Conservation (phyloP, 1,139 yeast genomes). For the Saccharomyces hybrid region DNA sequence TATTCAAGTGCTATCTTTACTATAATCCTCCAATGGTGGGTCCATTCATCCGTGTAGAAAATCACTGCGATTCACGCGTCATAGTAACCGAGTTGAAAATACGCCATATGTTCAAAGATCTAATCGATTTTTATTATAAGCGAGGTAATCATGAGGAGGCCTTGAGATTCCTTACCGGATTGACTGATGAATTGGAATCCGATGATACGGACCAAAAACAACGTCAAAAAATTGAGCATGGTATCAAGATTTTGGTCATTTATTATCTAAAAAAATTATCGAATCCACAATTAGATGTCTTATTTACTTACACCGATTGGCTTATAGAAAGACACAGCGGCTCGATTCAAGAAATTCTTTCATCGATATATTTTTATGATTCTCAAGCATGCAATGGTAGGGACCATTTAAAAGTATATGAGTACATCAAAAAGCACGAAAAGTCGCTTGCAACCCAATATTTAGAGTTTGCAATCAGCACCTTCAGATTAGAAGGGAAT, state of each 20-base stretch:
- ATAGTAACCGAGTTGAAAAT: constrained; percentile 53
- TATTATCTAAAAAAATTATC: constrained; percentile 60
- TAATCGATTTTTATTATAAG: constrained; percentile 72
- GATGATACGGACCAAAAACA: constrained; percentile 11
- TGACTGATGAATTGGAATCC: constrained; percentile 24
- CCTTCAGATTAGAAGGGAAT: constrained; percentile 36
- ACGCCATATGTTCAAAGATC: constrained; percentile 52
- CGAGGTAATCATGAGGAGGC: constrained; percentile 62
- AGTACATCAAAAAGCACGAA: constrained; percentile 34
- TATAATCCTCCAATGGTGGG: constrained; percentile 70
- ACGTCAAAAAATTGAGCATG: constrained; percentile 26
- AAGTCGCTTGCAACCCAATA: constrained; percentile 41
- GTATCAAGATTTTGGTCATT: constrained; percentile 30
- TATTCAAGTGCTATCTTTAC: constrained; percentile 66
- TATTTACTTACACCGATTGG: constrained; percentile 55
- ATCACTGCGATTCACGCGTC: constrained; percentile 59
- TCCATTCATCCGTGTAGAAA: constrained; percentile 69
- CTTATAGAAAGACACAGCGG: constrained; percentile 37
- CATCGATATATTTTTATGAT: constrained; percentile 58
- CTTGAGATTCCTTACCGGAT: constrained; percentile 42
- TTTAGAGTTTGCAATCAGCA: constrained; percentile 52
- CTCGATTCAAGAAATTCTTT: constrained; percentile 35
- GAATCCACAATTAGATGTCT: constrained; percentile 43
- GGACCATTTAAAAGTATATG: constrained; percentile 47
- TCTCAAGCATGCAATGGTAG: constrained; percentile 55